phyloP scores from a whole-genome alignment of 306 rosid species.

The Comarum palustre region DNA sequence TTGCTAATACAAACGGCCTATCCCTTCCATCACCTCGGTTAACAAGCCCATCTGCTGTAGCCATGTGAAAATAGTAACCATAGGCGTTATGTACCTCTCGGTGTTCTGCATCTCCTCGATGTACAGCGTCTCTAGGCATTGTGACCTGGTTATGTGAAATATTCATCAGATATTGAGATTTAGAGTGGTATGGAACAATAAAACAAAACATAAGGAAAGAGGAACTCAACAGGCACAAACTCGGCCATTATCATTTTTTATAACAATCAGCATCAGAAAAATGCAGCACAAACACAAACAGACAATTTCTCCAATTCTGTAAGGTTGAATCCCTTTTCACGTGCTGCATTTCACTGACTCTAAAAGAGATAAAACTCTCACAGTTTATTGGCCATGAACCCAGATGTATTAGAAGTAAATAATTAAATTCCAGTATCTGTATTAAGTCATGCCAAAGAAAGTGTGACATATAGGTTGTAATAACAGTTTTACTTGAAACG shows the following conservation, averaged over 20 bases:
- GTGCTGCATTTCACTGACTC: not conserved
- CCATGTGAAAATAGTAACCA: conserved; percentile 97
- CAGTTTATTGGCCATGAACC: not conserved
- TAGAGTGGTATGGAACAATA: not conserved
- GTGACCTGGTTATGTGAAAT: conserved; percentile 53
- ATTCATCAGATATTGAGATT: not conserved
- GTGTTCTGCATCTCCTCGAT: conserved; percentile 71
- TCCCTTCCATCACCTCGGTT: conserved; percentile 85
- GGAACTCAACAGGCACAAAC: not conserved
- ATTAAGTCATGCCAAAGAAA: not conserved
- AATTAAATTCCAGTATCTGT: not conserved
- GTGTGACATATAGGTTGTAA: not conserved
- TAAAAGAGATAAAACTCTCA: not conserved
- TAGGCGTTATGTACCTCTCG: conserved; percentile 91
- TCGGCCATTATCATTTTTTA: not conserved
- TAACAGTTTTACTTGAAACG: not conserved
- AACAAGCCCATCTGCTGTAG: conserved; percentile 76
- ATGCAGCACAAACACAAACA: not conserved
- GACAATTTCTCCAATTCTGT: not conserved
- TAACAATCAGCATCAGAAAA: not conserved
- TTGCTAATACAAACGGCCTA: conserved; percentile 84
- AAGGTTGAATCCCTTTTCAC: not conserved
- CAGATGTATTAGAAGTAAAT: not conserved
- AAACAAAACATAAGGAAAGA: not conserved
- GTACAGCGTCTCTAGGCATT: conserved; percentile 94